Evolutionary conservation across 371 early-diverging fungal genomes (phyloP), one percentile per base, ranked within the genome.

Genomic region (Paraphysoderma sedebokerense): DNA sequence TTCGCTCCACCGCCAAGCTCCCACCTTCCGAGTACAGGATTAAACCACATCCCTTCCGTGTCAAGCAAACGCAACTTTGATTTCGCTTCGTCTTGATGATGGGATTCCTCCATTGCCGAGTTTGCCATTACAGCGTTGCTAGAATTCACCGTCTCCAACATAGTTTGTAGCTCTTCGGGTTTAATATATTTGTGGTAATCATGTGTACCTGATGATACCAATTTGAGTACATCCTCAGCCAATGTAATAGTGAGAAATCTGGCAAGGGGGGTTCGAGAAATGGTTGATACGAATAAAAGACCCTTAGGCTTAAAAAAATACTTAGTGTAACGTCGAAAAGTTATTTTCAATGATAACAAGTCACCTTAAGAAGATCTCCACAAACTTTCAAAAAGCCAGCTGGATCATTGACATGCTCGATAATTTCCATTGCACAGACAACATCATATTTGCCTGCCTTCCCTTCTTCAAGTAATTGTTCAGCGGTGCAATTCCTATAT

Each of bases 361-460:
- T 82, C 55, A 71, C 77, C 71, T 71, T 74, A 24, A 74, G 57
- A 28, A 92, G 62, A 9, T 69, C 52, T 17, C 70, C 61, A 37
- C 85, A 76, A 0, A 77, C 68, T 26, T 61, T 53, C 13, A 90
- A 61, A 56, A 95, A 92, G 11, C 58, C 60, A 4, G 60, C 51
- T 0, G 87, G 83, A 44, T 87, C 72, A 11, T 66, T 66, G 15
- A 95, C 93, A 51, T 93, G 93, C 64, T 95, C 96, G 47, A 93
- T 77, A 26, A 93, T 81, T 57, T 95, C 96, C 65, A 91, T 64
- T 0, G 86, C 82, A 29, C 79, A 71, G 9, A 95, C 90, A 2
- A 74, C 70, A 54, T 91, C 92, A 58, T 83, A 93, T 7, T 54
- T 52, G 46, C 59, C 63, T n/a, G 63, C 70, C 7, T 67, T 56